Evolutionary conservation across 2,329 filamentous ascomycete genomes (phyloP), one percentile per base, ranked within the genome.

Genomic region (Fulvia fulva): DNA sequence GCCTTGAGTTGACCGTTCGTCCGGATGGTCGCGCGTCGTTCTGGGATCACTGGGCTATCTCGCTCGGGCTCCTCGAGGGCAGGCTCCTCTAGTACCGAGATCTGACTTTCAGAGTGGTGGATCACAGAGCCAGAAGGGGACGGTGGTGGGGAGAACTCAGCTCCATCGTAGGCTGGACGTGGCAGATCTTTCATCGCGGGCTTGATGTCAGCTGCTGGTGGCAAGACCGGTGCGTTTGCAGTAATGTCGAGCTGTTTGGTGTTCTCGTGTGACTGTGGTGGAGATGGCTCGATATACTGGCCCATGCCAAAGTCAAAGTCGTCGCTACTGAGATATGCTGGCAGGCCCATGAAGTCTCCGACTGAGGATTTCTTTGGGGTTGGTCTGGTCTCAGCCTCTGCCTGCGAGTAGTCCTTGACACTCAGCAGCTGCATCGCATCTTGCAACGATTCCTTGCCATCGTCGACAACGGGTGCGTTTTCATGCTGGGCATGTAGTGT

Each of bases 121-220:
- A 97, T 93, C 22, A 97, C 92, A 6, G 93, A 97, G 11, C 44
- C 30, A 51, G 91, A 89, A 14, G 93, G 92, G 7, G 91, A 95
- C 85, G 79, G 55, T 77, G 81, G 74, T 65, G 64, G 67, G 28
- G 68, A 68, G 32, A 63, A 60, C 19, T 71, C 63, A 45, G 61
- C 57, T 14, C 55, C 64, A 55, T 63, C 61, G 43, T 65, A 64
- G 2, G 62, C 37, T 30, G 64, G 60, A 16, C 63, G 58, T 26
- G 63, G 63, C 53, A 67, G 53, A 43, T 65, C 62, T 46, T 63
- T 63, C 45, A 63, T 56, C 23, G 59, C 55, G 23, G 56, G 57
- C 58, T 63, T 65, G 49, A 61, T 52, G 16, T 67, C 63, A 25
- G 61, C 59, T 8, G 66, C 58, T 16, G 67, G 65, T 45, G 65